These are phyloP conservation scores for Ustilago bromivora DNA, from an alignment of 1,284 basidiomycete species.

Conservation along the genomic window DNA sequence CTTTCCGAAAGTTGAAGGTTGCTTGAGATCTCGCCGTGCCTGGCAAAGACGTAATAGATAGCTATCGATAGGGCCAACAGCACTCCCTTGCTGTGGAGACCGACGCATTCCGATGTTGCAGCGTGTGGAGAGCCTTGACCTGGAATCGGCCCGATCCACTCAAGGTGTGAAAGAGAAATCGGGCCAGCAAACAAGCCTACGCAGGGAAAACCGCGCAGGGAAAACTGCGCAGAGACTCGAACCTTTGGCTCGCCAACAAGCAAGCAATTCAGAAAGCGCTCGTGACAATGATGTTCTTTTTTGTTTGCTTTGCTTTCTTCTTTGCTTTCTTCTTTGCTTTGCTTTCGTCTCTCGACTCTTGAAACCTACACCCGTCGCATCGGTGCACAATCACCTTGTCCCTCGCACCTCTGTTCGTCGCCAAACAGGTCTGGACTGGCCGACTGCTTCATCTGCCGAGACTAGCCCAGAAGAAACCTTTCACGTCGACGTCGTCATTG, in stretches of 20 bases:
- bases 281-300: neutral
- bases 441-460: too few relatives aligned
- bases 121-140: too few relatives aligned
- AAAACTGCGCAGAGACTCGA: neutral
- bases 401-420: too few relatives aligned
- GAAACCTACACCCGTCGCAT: neutral
- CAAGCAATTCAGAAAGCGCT: neutral
- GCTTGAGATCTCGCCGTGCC: neutral
- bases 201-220: neutral
- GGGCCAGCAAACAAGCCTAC: neutral
- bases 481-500: too few relatives aligned
- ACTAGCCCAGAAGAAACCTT: too few relatives aligned
- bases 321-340: neutral
- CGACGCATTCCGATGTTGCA: too few relatives aligned
- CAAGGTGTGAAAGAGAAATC: too few relatives aligned
- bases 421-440: too few relatives aligned
- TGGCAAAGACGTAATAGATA: neutral
- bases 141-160: too few relatives aligned
- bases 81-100: too few relatives aligned
- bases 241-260: conserved; percentile 10
- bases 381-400: too few relatives aligned
- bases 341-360: neutral
- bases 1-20: neutral
- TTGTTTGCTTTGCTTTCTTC: too few relatives aligned
- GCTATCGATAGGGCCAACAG: neutral